A percentile compares a stretch with the other conserved stretches of the same genome.
phyloP scores from a whole-genome alignment of 2,329 filamentous ascomycete species.

The Pyrenochaeta sp. region DNA sequence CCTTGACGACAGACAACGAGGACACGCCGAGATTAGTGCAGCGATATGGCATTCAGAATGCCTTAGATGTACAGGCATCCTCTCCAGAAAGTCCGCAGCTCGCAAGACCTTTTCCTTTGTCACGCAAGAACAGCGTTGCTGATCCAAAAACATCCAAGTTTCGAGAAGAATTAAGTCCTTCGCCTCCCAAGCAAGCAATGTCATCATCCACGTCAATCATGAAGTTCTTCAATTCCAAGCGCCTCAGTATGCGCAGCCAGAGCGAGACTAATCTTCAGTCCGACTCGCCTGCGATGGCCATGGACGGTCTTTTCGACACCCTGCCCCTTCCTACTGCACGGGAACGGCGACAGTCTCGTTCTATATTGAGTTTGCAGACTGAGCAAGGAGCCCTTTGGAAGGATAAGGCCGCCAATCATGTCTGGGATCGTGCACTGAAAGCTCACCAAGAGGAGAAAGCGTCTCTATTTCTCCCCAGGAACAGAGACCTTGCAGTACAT shows the following conservation, averaged over 20 bases:
- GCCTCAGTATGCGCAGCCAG: slow-evolving; percentile 38
- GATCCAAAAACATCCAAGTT: slow-evolving; percentile 47
- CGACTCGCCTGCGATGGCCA: slow-evolving; percentile 1
- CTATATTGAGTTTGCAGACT: slow-evolving; percentile 38
- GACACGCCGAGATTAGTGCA: slow-evolving; percentile 29
- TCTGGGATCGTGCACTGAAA: slow-evolving; percentile 50
- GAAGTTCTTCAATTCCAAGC: slow-evolving; percentile 41
- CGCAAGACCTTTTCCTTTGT: slow-evolving; percentile 10
- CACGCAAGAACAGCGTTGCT: slow-evolving; percentile 41
- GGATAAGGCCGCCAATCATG: slow-evolving; percentile 30
- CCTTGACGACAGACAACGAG: slow-evolving; percentile 33
- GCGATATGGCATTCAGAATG: slow-evolving; percentile 16
- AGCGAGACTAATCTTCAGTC: slow-evolving; percentile 39
- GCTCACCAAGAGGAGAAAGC: slow-evolving; percentile 47
- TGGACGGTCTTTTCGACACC: slow-evolving; percentile 34
- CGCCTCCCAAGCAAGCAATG: slow-evolving; percentile 37
- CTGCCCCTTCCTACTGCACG: slow-evolving; percentile 16
- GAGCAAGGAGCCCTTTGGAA: slow-evolving; percentile 37
- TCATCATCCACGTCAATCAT: slow-evolving; percentile 37
- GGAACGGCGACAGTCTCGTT: slow-evolving; percentile 40
- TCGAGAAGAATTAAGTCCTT: slow-evolving; percentile 46
- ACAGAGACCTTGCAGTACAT: slow-evolving; percentile 38
- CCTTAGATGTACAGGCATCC: slow-evolving; percentile 5
- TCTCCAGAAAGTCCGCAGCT: slow-evolving; percentile 1
- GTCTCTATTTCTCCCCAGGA: slow-evolving; percentile 43